Evolutionary conservation across 805 yeast species (phyloP).

Genomic region (Metschnikowia rubicola): DNA sequence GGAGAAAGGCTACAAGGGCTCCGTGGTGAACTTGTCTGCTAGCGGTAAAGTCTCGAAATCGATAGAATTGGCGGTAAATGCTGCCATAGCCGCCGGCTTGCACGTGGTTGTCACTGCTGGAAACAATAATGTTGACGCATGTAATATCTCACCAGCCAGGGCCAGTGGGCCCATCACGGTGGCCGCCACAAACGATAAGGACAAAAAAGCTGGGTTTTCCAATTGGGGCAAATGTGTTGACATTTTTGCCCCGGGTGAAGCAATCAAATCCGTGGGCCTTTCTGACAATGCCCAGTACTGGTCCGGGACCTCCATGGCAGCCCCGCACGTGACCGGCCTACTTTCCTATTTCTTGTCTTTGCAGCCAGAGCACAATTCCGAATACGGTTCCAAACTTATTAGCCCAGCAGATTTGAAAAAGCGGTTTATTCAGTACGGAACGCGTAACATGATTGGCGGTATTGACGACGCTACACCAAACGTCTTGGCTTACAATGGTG

Average conservation of each 20-base stretch:
- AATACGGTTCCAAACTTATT: conserved; percentile 41
- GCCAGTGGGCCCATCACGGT: conserved; percentile 85
- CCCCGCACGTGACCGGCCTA: conserved; percentile 69
- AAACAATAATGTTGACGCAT: conserved; percentile 89
- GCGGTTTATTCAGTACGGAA: conserved; percentile 43
- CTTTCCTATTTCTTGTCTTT: conserved; percentile 48
- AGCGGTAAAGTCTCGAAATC: conserved; percentile 93
- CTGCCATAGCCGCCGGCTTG: conserved; percentile 83
- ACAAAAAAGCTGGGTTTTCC: conserved; percentile 90
- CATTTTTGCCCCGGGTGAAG: conserved; percentile 93
- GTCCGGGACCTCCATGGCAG: conserved; percentile 81
- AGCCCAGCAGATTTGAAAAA: conserved; percentile 38
- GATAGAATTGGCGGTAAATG: conserved; percentile 81
- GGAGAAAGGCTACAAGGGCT: conserved; percentile 72
- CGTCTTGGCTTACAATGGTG: conserved; percentile 41
- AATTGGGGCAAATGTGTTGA: conserved; percentile 96
- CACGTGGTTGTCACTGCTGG: conserved; percentile 97
- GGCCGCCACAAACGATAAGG: conserved; percentile 89
- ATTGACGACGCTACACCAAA: conserved; percentile 60
- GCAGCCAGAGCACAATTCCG: conserved; percentile 18
- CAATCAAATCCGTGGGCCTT: conserved; percentile 55
- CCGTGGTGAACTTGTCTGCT: conserved; percentile 90
- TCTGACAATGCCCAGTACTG: conserved; percentile 21
- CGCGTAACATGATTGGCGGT: conserved; percentile 45
- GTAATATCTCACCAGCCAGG: conserved; percentile 88